Evolutionary conservation across 306 rosid genomes (phyloP).

Genomic region (Ormosia emarginata): DNA sequence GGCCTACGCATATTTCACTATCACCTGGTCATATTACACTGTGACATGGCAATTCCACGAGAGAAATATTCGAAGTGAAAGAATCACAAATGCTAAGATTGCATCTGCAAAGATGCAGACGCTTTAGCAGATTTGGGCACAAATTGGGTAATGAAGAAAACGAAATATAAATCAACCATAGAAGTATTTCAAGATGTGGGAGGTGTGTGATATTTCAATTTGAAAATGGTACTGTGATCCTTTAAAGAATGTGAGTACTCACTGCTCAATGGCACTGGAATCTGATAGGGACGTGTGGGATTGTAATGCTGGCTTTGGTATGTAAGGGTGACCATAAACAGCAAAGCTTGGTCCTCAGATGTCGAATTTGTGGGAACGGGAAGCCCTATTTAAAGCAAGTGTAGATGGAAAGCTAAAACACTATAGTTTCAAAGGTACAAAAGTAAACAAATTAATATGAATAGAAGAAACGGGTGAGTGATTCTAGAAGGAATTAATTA

Average conservation of each 20-base stretch:
- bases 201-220: neutral
- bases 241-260: neutral
- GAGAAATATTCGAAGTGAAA: slow-evolving; percentile 10
- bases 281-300: slow-evolving; percentile 12
- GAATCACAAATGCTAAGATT: slow-evolving; percentile 22
- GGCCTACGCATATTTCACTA: neutral
- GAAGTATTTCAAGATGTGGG: neutral
- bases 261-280: slow-evolving; percentile 6
- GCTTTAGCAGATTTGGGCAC: slow-evolving; percentile 17
- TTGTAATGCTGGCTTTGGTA: neutral
- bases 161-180: slow-evolving; percentile 20
- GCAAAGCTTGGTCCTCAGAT: slow-evolving; percentile 11
- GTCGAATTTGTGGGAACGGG: neutral
- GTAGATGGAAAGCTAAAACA: neutral
- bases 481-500: neutral
- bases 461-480: neutral
- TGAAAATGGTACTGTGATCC: neutral
- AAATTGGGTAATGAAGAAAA: slow-evolving; percentile 30
- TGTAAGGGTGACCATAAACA: slow-evolving; percentile 21
- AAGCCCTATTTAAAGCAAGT: neutral
- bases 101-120: slow-evolving; percentile 4
- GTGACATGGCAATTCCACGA: slow-evolving; percentile 14
- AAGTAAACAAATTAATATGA: neutral
- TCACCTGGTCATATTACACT: neutral
- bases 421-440: neutral